A percentile compares a stretch with the other conserved stretches of the same genome.
Evolutionary conservation across 2,329 filamentous ascomycete species (phyloP).

Genomic region (Aureobasidium melanogenum): DNA sequence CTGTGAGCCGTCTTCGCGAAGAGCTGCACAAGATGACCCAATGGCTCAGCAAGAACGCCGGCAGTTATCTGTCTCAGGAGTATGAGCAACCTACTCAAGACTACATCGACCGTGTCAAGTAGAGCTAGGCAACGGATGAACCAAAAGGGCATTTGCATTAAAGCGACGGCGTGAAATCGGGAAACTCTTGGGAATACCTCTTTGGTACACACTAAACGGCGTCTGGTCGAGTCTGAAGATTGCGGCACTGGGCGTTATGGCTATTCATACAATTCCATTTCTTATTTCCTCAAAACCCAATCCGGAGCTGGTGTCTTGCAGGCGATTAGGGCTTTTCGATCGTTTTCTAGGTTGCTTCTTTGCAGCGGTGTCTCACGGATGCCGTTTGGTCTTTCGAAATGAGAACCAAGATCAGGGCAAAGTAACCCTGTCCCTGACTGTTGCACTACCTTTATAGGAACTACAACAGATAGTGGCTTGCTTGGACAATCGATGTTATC

Average conservation of each 20-base stretch:
- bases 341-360: background rate
- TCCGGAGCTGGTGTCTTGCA: background rate
- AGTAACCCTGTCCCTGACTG: background rate
- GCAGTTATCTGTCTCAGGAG: constrained; percentile 66
- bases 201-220: background rate
- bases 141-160: constrained; percentile 6
- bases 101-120: constrained; percentile 49
- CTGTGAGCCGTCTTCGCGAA: constrained; percentile 77
- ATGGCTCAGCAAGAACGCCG: constrained; percentile 72
- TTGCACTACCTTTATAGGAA: background rate
- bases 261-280: background rate
- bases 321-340: background rate
- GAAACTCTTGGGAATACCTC: background rate
- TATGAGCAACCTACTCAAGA: constrained; percentile 66
- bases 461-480: background rate
- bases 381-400: background rate
- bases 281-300: background rate
- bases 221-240: background rate
- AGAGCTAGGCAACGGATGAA: background rate
- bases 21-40: constrained; percentile 78
- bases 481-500: background rate
- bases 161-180: constrained; percentile 11
- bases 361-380: background rate
- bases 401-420: background rate
- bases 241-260: background rate